Conservation (phyloP, 805 yeast species). For the Saccharomycopsis babjevae region DNA sequence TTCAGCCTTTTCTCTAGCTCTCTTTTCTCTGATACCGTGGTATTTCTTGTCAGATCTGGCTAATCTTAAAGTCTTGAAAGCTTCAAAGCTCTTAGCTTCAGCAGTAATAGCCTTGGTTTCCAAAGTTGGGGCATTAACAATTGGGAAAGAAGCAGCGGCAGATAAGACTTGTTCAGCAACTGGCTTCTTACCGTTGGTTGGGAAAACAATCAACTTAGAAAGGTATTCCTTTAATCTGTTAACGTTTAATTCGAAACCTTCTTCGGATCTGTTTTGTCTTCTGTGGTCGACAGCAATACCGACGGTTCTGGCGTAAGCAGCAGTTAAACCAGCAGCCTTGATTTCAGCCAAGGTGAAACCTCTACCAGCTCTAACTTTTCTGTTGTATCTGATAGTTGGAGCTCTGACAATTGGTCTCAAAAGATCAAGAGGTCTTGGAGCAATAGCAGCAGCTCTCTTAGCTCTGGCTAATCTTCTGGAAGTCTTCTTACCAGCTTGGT, state of each 20-base stretch:
- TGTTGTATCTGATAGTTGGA: conserved; percentile 98
- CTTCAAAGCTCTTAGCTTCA: conserved; percentile 60
- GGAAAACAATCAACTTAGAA: conserved; percentile 92
- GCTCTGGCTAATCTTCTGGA: conserved; percentile 94
- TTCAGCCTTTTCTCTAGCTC: conserved; percentile 94
- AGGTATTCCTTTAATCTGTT: conserved; percentile 94
- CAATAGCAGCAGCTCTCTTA: conserved; percentile 84
- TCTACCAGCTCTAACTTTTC: conserved; percentile 99
- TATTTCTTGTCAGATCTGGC: conserved; percentile 92
- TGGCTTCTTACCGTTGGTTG: conserved; percentile 73
- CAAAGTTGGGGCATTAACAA: conserved; percentile 65
- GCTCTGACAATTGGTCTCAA: conserved; percentile 98
- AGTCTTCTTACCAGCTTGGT: conserved; percentile 99
- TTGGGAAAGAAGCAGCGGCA: conserved; percentile 80
- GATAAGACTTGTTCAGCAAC: conserved; percentile 71
- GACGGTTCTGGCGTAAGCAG: conserved; percentile 94
- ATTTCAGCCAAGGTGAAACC: conserved; percentile 98
- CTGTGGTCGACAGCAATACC: conserved; percentile 99
- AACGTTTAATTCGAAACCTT: conserved; percentile 89
- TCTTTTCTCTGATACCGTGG: conserved; percentile 95
- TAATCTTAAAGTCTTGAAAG: conserved; percentile 89
- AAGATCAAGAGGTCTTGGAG: conserved; percentile 96
- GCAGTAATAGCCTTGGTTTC: conserved; percentile 78
- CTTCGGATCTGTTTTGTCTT: conserved; percentile 96
- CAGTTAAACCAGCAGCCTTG: conserved; percentile 91